Conservation (phyloP, 2,329 filamentous ascomycete species). For the Ramularia collo-cygni region DNA sequence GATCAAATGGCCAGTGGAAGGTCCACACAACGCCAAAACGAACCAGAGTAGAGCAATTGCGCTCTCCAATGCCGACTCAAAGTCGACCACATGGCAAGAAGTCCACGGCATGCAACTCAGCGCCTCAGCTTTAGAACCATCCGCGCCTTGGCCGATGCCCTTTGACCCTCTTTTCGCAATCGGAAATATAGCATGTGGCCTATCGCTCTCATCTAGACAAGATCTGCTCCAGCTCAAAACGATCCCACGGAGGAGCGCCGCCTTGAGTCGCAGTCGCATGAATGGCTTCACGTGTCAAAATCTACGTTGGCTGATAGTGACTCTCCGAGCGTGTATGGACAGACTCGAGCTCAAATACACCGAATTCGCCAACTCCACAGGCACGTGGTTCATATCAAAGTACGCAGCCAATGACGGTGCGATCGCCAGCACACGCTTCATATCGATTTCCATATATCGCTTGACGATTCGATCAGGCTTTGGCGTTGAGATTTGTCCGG, state of each 20-base stretch:
- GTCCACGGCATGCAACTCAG: slow-evolving; percentile 5
- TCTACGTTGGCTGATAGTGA: slow-evolving; percentile 11
- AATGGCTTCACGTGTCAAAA: slow-evolving; percentile 10
- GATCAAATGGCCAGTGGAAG: neutral
- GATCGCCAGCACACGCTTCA: slow-evolving; percentile 20
- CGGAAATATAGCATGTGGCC: slow-evolving; percentile 15
- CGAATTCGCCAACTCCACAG: slow-evolving; percentile 14
- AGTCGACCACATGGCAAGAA: neutral
- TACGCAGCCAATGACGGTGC: slow-evolving; percentile 8
- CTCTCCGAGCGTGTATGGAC: slow-evolving; percentile 14
- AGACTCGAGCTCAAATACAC: slow-evolving; percentile 11
- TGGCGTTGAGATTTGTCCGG: slow-evolving; percentile 13
- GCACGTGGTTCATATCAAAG: slow-evolving; percentile 11
- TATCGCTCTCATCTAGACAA: slow-evolving; percentile 9
- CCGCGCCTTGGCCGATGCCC: slow-evolving; percentile 16
- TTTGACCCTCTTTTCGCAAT: slow-evolving; percentile 21
- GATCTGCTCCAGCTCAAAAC: neutral
- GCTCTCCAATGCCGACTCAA: slow-evolving; percentile 1
- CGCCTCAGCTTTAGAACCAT: slow-evolving; percentile 6
- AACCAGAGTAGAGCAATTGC: slow-evolving; percentile 7
- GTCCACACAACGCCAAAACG: neutral
- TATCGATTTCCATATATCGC: slow-evolving; percentile 16
- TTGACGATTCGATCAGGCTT: slow-evolving; percentile 8
- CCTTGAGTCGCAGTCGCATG: slow-evolving; percentile 1
- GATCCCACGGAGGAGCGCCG: slow-evolving; percentile 1